Evolutionary conservation across 768 basidiomycete genomes (phyloP), one percentile per base, ranked within the genome.

Genomic region (Rhizopogon salebrosus): DNA sequence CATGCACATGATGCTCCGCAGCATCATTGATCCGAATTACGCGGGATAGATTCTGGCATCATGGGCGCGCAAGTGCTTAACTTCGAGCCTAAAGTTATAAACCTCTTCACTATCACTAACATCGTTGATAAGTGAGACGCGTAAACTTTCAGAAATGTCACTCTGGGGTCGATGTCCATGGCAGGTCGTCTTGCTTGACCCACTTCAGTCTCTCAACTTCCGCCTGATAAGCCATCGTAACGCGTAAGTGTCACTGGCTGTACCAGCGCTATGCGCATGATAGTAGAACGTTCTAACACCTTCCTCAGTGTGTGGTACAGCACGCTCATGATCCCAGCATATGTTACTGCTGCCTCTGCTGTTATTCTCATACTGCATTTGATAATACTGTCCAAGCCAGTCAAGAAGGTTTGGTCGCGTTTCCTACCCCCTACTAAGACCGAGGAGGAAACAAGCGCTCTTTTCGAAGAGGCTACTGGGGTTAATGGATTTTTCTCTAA

Each of bases 401-500:
- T 57, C 22, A 36, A 38, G 29, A 54, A 41, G 34, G 20, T 27
- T 16, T 36, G 52, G 46, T 34, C 41, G 10, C 46, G 20, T 27
- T 29, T 49, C 16, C 24, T 54, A 13, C 42, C 36, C 34, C 6
- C 9, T 29, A 18, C 49, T 26, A 57, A 41, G 26, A 35, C 18
- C 1, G 35, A 20, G 14, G 11, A 35, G 34, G 37, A 45, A 4
- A 10, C 27, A 2, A 42, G 14, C 41, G 8, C 4, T 46, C 20
- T 22, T 9, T 48, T 14, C 8, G 22, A 20, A 11, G 34, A 50
- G 40, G 24, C 24, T 31, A n/a, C n/a, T 26, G 26, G 13, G 23
- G 24, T 31, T 16, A 23, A 45, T 8, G 37, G 35, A 24, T 46
- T 73, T 36, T 49, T 64, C 27, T 61, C 64, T 23, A 72, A 75